Evolutionary conservation across 2,329 filamentous ascomycete species (phyloP), one percentile per base, ranked within the genome.

Genomic region (Exophiala lecanii-corni): DNA sequence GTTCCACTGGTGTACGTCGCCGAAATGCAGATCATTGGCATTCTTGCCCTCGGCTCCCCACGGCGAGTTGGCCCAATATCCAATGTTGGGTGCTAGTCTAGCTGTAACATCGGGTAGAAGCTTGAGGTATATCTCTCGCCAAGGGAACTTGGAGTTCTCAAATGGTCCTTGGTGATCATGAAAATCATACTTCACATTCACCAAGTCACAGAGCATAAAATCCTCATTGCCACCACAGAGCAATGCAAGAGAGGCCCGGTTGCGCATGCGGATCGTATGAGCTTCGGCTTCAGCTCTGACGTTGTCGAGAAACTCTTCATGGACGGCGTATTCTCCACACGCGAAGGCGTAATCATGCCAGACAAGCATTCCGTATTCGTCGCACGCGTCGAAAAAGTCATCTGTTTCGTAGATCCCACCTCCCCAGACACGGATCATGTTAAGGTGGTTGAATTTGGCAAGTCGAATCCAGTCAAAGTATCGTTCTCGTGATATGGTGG

Each of bases 201-300:
- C 23, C 53, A 76, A 78, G 61, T 94, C 87, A 46, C 83, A 82
- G 41, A 89, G 83, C 61, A 91, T 84, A 62, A 96, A 95, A 60
- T 96, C 89, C 62, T 96, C 89, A 58, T 96, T 96, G 67, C 95
- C 95, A 12, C 89, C 89, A 3, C 87, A 88, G 69, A 82, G 95
- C 42, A 96, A 82, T 30, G 89, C 82, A 50, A 96, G 84, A 9
- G 79, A 89, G 0, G 89, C 86, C 59, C 96, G 89, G 61, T 95
- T 88, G 34, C 88, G 77, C 26, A 96, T 70, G 32, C 82, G 71
- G 59, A 72, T 72, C 26, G 86, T 70, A 52, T 86, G 82, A 38
- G 79, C 75, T n/a, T 72, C 62, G 25, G 82, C 81, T 62, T 89
- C 86, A 17, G 69, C 57, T 45, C 80, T 73, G 45, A 89, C 76